phyloP scores from a whole-genome alignment of 306 rosid species.

The Nissolia schottii region DNA sequence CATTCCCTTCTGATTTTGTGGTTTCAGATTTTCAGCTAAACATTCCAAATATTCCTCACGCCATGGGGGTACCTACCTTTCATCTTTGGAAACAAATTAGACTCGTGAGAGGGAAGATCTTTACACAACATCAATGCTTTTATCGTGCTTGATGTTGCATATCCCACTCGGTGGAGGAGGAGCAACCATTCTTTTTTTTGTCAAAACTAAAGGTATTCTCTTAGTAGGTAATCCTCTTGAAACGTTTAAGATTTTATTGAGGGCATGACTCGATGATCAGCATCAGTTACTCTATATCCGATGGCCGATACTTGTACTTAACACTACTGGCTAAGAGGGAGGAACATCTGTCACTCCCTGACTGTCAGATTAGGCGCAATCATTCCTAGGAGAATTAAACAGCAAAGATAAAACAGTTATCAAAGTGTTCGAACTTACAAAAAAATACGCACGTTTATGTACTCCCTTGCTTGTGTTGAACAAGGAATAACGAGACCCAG shows the following conservation, averaged over 20 bases:
- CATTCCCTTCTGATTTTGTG: not conserved
- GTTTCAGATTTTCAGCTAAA: not conserved
- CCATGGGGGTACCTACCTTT: not conserved
- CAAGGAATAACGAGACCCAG: not conserved
- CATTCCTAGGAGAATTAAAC: slow-evolving; percentile 9
- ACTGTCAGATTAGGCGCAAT: too few relatives aligned
- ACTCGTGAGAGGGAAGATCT: not conserved
- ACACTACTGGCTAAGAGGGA: too few relatives aligned
- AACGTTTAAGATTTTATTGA: too few relatives aligned
- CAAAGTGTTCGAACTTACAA: not conserved
- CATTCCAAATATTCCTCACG: not conserved
- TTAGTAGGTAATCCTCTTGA: too few relatives aligned
- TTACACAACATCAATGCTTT: slow-evolving; percentile 9
- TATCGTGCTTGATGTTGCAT: slow-evolving; percentile 21
- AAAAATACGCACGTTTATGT: not conserved
- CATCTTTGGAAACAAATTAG: slow-evolving; percentile 1
- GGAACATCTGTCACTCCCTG: too few relatives aligned
- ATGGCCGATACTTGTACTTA: too few relatives aligned
- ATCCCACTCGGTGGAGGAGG: slow-evolving; percentile 9
- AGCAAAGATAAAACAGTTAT: not conserved
- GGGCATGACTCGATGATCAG: too few relatives aligned
- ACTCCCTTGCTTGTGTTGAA: not conserved
- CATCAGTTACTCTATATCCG: too few relatives aligned
- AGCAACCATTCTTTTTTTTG: slow-evolving; percentile 20
- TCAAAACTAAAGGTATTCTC: too few relatives aligned